These are phyloP conservation scores for Talinum fruticosum DNA, from an alignment of 148 eudicot species.

Conservation along the genomic window DNA sequence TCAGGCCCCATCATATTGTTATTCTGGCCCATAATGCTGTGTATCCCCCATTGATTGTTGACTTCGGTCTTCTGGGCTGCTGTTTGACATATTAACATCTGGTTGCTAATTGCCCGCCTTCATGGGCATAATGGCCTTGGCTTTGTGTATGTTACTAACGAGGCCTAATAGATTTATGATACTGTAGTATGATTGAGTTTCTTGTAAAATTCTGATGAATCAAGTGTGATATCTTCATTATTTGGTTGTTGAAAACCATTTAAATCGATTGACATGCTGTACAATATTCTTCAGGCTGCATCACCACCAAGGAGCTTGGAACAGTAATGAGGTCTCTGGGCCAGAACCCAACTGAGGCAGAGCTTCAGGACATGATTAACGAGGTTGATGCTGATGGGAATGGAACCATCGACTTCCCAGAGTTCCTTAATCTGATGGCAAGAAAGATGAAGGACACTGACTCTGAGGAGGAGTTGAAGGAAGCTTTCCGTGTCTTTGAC, in stretches of 20 bases:
- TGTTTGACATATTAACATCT: background rate
- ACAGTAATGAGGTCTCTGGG: slow-evolving; percentile 85
- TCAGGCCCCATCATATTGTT: no score
- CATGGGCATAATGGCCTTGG: background rate
- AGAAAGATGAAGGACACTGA: slow-evolving; percentile 82
- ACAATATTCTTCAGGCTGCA: slow-evolving; percentile 46
- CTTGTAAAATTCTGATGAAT: background rate
- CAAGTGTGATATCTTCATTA: background rate
- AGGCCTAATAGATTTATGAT: background rate
- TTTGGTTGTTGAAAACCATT: background rate
- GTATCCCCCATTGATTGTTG: background rate
- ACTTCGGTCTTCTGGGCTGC: no score
- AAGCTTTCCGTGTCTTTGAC: slow-evolving; percentile 80
- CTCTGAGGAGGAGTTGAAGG: slow-evolving; percentile 79
- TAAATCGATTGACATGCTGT: background rate
- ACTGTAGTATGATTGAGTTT: background rate
- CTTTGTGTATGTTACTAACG: background rate
- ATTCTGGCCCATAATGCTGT: background rate
- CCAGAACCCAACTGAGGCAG: slow-evolving; percentile 83
- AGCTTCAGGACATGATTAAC: slow-evolving; percentile 78
- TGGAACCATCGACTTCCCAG: slow-evolving; percentile 77
- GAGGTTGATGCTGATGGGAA: slow-evolving; percentile 73
- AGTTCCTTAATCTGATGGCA: slow-evolving; percentile 78
- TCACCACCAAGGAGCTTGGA: slow-evolving; percentile 86
- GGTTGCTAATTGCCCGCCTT: background rate